A percentile compares a stretch with the other conserved stretches of the same genome.
These are phyloP conservation scores for Arthrocladium fulminans DNA, from an alignment of 2,329 filamentous ascomycete genomes.

Conservation along the genomic window DNA sequence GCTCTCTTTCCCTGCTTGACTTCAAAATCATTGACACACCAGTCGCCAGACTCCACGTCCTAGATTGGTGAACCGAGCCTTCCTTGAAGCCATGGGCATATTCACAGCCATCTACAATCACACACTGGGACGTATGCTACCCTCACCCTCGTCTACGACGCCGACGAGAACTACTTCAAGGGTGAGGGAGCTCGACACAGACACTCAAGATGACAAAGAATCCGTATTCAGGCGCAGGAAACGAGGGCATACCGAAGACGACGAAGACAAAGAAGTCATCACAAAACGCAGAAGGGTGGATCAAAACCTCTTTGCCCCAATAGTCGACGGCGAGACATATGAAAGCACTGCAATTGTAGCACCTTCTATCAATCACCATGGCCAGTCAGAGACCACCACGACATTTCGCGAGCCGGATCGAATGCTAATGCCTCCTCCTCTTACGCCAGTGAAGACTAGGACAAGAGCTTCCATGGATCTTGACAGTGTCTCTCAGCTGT, in stretches of 20 bases:
- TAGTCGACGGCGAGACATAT: constrained; percentile 8
- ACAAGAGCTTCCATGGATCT: constrained; percentile 1
- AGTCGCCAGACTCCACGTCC: neutral
- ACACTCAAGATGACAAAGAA: neutral
- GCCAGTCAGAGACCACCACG: neutral
- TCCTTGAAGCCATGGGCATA: constrained; percentile 1
- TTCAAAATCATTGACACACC: neutral
- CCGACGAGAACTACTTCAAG: neutral
- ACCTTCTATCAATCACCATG: neutral
- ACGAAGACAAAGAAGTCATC: constrained; percentile 2
- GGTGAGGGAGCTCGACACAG: constrained; percentile 1
- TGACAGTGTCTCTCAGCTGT: constrained; percentile 9
- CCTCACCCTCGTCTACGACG: neutral
- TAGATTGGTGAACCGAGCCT: neutral
- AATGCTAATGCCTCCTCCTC: constrained; percentile 18
- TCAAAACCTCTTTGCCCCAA: constrained; percentile 8
- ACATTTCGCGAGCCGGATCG: constrained; percentile 10
- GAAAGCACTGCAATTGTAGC: neutral
- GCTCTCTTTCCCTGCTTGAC: neutral
- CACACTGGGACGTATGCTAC: constrained; percentile 1
- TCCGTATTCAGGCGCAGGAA: neutral
- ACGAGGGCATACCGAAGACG: neutral
- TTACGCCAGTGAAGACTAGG: neutral
- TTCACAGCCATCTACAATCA: constrained; percentile 2
- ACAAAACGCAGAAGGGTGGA: constrained; percentile 15